Evolutionary conservation across 306 rosid species (phyloP).

Genomic region (Dicorynia guianensis): DNA sequence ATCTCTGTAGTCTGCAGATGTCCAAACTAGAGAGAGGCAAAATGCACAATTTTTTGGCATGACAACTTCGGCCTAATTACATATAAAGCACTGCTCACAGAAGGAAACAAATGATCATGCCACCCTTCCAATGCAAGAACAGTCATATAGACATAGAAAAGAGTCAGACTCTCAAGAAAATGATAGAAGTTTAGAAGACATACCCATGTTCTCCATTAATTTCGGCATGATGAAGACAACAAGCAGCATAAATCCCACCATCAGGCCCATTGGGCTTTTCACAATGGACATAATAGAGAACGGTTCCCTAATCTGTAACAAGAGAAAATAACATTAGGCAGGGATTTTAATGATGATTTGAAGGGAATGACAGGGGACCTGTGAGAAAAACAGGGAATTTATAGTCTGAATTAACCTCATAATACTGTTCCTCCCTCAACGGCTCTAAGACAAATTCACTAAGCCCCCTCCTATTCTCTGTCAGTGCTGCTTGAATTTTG

Average conservation of each 20-base stretch:
- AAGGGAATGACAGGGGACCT: slow-evolving; percentile 8
- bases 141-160: slow-evolving; percentile 33
- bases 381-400: neutral
- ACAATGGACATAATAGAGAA: slow-evolving; percentile 83
- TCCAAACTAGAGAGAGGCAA: neutral
- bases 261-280: slow-evolving; percentile 99
- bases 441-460: slow-evolving; percentile 90
- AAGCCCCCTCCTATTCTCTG: slow-evolving; percentile 86
- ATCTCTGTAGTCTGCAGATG: too few relatives aligned
- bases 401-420: slow-evolving; percentile 68
- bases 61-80: neutral
- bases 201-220: slow-evolving; percentile 95
- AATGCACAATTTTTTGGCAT: neutral
- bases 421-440: slow-evolving; percentile 78
- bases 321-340: slow-evolving; percentile 41
- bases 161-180: slow-evolving; percentile 5
- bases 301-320: slow-evolving; percentile 86
- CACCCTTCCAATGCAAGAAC: slow-evolving; percentile 33
- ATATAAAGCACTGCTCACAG: neutral
- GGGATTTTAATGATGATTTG: slow-evolving; percentile 30
- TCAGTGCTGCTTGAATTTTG: slow-evolving; percentile 93
- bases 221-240: slow-evolving; percentile 97
- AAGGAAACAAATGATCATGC: slow-evolving; percentile 19
- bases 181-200: slow-evolving; percentile 35
- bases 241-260: slow-evolving; percentile 96